phyloP scores from a whole-genome alignment of 2,329 filamentous ascomycete genomes.

The Chaetomium sp. region DNA sequence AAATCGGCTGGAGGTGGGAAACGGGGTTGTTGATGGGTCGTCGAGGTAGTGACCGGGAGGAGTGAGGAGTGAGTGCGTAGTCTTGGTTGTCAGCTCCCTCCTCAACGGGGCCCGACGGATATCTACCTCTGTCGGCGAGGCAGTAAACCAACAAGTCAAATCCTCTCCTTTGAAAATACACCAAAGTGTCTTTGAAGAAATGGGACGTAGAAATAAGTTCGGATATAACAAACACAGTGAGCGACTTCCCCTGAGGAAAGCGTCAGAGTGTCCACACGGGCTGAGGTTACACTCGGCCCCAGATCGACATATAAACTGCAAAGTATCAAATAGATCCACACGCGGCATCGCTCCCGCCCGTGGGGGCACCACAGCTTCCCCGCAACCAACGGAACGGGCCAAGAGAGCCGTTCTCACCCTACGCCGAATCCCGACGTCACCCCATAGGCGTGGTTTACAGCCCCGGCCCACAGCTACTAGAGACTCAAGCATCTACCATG shows the following conservation, averaged over 20 bases:
- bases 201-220: not conserved
- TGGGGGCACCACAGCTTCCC: not conserved
- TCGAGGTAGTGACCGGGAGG: not conserved
- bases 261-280: not conserved
- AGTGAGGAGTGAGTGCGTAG: not conserved
- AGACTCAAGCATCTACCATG: too few species aligned
- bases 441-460: not conserved
- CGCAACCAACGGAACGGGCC: not conserved
- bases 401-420: not conserved
- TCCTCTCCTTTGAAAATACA: not conserved
- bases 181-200: too few species aligned
- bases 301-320: constrained; percentile 1
- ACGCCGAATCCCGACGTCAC: not conserved
- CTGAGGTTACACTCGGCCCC: constrained; percentile 13
- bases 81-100: not conserved
- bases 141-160: not conserved
- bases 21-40: not conserved
- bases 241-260: not conserved
- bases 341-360: not conserved
- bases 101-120: not conserved
- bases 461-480: too few species aligned
- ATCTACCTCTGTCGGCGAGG: not conserved
- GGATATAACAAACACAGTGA: not conserved
- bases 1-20: not conserved
- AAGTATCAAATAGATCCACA: not conserved